These are phyloP conservation scores for Triticum urartu DNA, from an alignment of 176 grass and related monocot species.

Conservation along the genomic window DNA sequence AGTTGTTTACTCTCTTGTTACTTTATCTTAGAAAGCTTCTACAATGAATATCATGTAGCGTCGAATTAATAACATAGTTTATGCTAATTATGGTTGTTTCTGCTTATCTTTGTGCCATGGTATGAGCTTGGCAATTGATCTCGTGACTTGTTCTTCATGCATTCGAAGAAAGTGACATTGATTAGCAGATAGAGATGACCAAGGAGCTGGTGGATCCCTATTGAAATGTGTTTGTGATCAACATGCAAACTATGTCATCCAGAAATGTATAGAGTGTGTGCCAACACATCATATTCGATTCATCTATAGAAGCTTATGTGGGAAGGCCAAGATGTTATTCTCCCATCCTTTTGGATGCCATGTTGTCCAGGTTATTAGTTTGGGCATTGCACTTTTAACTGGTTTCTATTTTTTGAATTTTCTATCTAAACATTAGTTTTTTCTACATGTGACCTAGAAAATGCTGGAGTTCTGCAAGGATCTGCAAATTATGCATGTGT, in stretches of 20 bases:
- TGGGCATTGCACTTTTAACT: not conserved
- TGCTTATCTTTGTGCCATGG: not conserved
- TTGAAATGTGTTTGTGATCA: conserved; percentile 47
- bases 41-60: not conserved
- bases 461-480: conserved; percentile 39
- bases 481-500: not conserved
- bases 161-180: conserved; percentile 33
- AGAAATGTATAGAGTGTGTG: conserved; percentile 43
- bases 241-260: conserved; percentile 35
- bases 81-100: not conserved
- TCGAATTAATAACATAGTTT: not conserved
- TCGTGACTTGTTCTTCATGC: not conserved
- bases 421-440: not conserved
- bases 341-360: conserved; percentile 43
- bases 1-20: not conserved
- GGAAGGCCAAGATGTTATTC: conserved; percentile 32
- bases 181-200: conserved; percentile 34
- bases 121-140: not conserved
- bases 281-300: conserved; percentile 36
- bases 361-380: conserved; percentile 53
- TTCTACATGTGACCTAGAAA: conserved; percentile 21
- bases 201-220: conserved; percentile 37
- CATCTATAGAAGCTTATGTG: conserved; percentile 34
- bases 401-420: not conserved
- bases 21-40: not conserved